These are phyloP conservation scores for Carex myosuroides DNA, from an alignment of 176 grass and related monocot genomes.

Conservation along the genomic window DNA sequence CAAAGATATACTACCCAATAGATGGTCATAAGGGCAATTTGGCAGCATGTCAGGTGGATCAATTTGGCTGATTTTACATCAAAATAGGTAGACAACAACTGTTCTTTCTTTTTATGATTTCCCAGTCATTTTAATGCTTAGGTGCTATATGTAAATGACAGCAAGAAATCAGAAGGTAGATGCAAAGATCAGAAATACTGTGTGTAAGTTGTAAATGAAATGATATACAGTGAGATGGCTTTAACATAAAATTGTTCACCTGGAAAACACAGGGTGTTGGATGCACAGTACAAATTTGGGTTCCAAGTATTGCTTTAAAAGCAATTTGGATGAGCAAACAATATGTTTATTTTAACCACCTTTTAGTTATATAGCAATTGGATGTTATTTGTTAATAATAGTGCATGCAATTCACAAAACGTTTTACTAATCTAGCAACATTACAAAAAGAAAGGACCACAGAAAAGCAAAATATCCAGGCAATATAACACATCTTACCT, in stretches of 20 bases:
- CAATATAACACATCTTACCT: slow-evolving; percentile 33
- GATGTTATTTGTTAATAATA: not conserved
- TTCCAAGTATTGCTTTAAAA: not conserved
- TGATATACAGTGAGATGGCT: not conserved
- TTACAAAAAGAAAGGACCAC: not conserved
- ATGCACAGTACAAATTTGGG: not conserved
- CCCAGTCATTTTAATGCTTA: not conserved
- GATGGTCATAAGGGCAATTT: not conserved
- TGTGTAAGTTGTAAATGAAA: not conserved
- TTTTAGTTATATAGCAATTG: not conserved
- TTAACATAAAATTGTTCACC: not conserved
- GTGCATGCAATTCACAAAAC: too few relatives aligned
- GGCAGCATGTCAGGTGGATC: not conserved
- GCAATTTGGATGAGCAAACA: not conserved
- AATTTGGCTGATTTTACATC: not conserved
- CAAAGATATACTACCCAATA: not conserved
- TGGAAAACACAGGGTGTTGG: not conserved
- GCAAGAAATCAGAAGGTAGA: not conserved
- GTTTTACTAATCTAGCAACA: not conserved
- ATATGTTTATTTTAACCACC: not conserved
- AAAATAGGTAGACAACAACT: not conserved
- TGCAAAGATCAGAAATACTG: not conserved
- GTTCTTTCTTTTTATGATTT: too few relatives aligned
- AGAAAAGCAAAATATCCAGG: not conserved
- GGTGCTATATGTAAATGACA: not conserved